Evolutionary conservation across 805 yeast genomes (phyloP).

Genomic region (Wickerhamomyces bovis): DNA sequence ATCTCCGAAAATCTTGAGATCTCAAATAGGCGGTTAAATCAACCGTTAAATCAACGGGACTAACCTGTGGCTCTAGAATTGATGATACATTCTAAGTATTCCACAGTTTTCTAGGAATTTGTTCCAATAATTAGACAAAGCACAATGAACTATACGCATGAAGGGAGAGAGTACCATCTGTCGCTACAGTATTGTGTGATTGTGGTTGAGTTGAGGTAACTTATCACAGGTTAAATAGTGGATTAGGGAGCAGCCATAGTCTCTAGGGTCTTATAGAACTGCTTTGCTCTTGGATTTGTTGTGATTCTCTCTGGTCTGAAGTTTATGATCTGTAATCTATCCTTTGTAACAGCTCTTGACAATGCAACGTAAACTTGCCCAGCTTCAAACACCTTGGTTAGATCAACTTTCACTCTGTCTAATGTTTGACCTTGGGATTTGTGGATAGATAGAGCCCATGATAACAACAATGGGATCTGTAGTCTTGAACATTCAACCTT

Average conservation of each 20-base stretch:
- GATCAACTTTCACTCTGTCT: conserved; percentile 61
- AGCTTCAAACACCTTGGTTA: conserved; percentile 61
- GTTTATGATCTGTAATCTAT: conserved; percentile 57
- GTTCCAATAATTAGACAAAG: no score
- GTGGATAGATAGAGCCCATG: conserved; percentile 84
- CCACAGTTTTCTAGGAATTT: no score
- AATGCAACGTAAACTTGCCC: conserved; percentile 84
- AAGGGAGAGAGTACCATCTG: no score
- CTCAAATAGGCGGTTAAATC: neutral
- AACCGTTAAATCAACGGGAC: neutral
- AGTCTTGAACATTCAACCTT: conserved; percentile 31
- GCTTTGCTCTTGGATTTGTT: conserved; percentile 53
- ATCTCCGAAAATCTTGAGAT: neutral
- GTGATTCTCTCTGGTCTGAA: conserved; percentile 53
- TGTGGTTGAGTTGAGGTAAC: no score
- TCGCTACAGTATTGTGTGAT: no score
- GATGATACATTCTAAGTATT: neutral
- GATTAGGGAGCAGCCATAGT: conserved; percentile 2
- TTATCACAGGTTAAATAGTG: neutral
- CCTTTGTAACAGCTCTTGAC: conserved; percentile 69
- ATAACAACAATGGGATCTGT: conserved; percentile 64
- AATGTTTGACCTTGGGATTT: conserved; percentile 84
- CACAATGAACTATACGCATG: no score
- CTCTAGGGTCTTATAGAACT: conserved; percentile 50
- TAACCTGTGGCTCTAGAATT: neutral